Base-by-base conservation (phyloP, 768 basidiomycete species). In the Dacryopinax primogenitus region DNA sequence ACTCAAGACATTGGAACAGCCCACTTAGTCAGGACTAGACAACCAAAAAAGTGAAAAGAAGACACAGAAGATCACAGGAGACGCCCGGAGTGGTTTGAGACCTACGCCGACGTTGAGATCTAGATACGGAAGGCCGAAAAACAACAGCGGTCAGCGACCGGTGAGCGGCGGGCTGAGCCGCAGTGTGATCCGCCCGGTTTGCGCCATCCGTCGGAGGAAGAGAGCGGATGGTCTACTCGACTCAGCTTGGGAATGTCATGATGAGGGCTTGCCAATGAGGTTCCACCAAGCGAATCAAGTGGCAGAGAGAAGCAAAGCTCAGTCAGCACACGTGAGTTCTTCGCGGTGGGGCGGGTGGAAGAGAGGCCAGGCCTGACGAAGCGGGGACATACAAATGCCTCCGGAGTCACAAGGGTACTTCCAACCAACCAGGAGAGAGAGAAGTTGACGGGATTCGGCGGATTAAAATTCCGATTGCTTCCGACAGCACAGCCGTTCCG, bases 321-420 rank as follows among this genome's bases (percentile, higher is more conserved):
- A 58, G 51, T 58, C 51, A 58, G 51, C 51, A 58, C 26, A 58
- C 26, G 9, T 47, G 45, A 58, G 51, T 58, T n/a, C n/a, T 39
- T n/a, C 12, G 37, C 11, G 12, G 51, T 15, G 30, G 3, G 51
- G 51, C 23, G 51, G 45, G n/a, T n/a, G 45, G 9, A 26, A 26
- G 45, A 47, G 23, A 58, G 4, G 51, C 51, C 13, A 58, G 30
- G 26, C 51, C 2, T 30, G 51, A 30, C 51, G 13, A n/a, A n/a
- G 51, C 51, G 12, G 51, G 30, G 37, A n/a, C 37, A 11, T 11
- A 58, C 51, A 30, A 23, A 30, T 58, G 23, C 13, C 30, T 15
- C 13, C 15, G 13, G 12, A 30, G 26, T 58, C 51, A 58, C 51
- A 30, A 23, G 51, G 32, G 51, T 30, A 21, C 23, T 28, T 30